phyloP scores from a whole-genome alignment of 805 yeast species.

The Nakazawaea wyomingensis region DNA sequence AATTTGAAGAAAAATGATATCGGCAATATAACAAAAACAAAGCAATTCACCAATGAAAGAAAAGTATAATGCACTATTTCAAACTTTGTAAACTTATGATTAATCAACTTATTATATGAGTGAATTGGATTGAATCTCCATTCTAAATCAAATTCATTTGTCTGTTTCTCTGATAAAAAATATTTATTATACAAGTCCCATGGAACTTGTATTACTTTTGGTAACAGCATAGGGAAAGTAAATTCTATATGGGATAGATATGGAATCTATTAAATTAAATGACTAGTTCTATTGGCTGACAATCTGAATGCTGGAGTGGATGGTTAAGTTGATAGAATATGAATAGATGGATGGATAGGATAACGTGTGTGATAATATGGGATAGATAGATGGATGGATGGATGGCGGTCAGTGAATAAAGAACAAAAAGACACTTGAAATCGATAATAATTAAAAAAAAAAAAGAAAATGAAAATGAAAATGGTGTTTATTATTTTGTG shows the following conservation, averaged over 20 bases:
- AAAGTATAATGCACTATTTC: slow-evolving; percentile 39
- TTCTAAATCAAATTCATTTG: slow-evolving; percentile 11
- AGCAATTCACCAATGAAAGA: slow-evolving; percentile 44
- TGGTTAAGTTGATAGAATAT: too few relatives aligned
- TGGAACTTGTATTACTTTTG: slow-evolving; percentile 4
- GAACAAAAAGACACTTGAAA: background rate
- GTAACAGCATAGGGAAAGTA: slow-evolving; percentile 5
- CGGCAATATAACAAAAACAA: slow-evolving; percentile 57
- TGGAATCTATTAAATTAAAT: too few relatives aligned
- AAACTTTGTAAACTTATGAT: slow-evolving; percentile 4
- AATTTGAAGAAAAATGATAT: slow-evolving; percentile 36
- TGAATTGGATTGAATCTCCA: slow-evolving; percentile 12
- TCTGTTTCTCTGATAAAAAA: slow-evolving; percentile 11
- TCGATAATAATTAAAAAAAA: background rate
- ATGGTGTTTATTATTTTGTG: background rate
- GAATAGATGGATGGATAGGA: background rate
- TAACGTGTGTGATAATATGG: background rate
- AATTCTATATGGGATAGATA: too few relatives aligned
- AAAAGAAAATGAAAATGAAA: background rate
- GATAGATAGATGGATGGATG: background rate
- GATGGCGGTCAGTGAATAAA: background rate
- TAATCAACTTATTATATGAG: slow-evolving; percentile 3
- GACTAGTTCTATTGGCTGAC: too few relatives aligned
- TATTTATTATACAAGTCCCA: slow-evolving; percentile 6
- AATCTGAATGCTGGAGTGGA: too few relatives aligned